Percentiles rank a stretch among this genome's conserved stretches.
These are phyloP conservation scores for Hypoxylon intermedium DNA, from an alignment of 495 filamentous ascomycete species.

Conservation along the genomic window DNA sequence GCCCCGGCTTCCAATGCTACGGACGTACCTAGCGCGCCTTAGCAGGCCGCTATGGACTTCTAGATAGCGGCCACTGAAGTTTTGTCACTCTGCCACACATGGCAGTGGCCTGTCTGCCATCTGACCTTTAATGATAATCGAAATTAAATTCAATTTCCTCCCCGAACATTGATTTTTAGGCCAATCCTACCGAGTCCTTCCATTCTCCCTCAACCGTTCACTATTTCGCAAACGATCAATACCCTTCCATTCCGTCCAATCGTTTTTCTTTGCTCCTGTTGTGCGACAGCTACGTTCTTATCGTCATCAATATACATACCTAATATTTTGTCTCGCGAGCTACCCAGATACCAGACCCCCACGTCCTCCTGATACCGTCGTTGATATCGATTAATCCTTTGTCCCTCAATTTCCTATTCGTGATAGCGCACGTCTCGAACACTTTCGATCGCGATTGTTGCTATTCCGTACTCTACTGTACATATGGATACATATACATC, in stretches of 20 bases:
- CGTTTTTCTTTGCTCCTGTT: constrained; percentile 13
- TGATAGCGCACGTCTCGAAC: not conserved
- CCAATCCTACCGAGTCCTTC: constrained; percentile 3
- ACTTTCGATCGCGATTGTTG: too few species aligned
- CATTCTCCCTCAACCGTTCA: constrained; percentile 4
- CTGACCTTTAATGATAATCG: constrained; percentile 26
- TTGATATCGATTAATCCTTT: not conserved
- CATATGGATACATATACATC: not conserved
- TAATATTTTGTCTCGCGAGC: not conserved
- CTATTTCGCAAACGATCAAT: constrained; percentile 7
- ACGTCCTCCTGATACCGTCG: constrained; percentile 16
- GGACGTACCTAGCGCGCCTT: too few species aligned
- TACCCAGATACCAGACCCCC: constrained; percentile 14
- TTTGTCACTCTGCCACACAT: too few species aligned
- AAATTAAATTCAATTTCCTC: constrained; percentile 21
- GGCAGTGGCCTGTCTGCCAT: constrained; percentile 13
- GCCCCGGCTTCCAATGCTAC: too few species aligned
- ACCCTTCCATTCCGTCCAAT: not conserved
- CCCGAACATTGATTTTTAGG: constrained; percentile 9
- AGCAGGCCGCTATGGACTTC: too few species aligned
- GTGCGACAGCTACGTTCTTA: constrained; percentile 24
- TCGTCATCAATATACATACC: constrained; percentile 19
- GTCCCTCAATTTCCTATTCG: not conserved
- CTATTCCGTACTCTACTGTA: not conserved
- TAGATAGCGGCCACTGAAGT: too few species aligned